phyloP scores from a whole-genome alignment of 2,329 filamentous ascomycete species.

The Orbilia blumenaviensis region DNA sequence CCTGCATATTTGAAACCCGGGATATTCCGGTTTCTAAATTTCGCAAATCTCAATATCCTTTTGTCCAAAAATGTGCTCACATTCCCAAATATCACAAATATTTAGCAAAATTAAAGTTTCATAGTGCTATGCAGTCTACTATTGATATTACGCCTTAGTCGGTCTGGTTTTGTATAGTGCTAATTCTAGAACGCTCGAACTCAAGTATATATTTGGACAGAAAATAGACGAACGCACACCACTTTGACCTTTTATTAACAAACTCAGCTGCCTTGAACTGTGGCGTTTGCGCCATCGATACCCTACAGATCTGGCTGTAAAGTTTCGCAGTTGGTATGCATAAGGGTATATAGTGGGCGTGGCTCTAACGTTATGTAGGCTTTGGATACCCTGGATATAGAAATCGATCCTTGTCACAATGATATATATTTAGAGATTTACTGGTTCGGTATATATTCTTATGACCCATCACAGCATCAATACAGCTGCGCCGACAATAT shows the following conservation, averaged over 20 bases:
- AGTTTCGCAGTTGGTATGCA: no score
- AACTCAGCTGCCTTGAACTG: background rate
- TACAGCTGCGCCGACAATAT: no score
- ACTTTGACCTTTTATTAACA: slow-evolving; percentile 8
- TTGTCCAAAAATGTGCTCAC: no score
- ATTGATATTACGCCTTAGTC: background rate
- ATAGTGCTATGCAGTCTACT: background rate
- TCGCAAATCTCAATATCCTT: background rate
- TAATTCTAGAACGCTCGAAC: background rate
- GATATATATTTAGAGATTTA: no score
- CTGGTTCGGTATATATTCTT: no score
- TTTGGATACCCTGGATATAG: no score
- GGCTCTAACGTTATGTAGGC: no score
- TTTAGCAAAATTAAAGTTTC: background rate
- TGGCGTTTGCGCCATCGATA: background rate
- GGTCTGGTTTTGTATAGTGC: background rate
- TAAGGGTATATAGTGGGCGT: no score
- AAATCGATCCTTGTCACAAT: no score
- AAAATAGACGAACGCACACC: background rate
- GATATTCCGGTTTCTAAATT: background rate
- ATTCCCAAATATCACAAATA: background rate
- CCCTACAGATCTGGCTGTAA: background rate
- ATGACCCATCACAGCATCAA: no score
- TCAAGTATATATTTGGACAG: background rate
- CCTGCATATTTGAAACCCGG: background rate